Conservation (phyloP, 768 basidiomycete genomes). For the Mycena olivaceomarginata region DNA sequence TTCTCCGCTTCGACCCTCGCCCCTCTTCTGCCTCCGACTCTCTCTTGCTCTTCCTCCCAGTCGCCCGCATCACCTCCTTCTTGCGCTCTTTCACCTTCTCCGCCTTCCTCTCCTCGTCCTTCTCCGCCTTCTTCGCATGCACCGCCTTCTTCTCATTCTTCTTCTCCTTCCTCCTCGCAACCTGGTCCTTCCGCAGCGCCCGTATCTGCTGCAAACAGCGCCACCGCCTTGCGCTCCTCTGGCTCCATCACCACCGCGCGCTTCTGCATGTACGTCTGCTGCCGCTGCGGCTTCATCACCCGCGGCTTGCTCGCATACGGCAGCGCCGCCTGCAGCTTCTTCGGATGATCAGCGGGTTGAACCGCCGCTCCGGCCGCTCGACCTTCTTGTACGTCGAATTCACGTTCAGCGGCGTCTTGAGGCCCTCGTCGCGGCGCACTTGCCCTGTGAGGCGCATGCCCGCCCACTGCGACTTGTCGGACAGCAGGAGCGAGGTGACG, state of each 20-base stretch:
- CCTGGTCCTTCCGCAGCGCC: constrained; percentile 93
- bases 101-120: constrained; percentile 74
- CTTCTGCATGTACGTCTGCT: constrained; percentile 93
- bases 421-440: constrained; percentile 88
- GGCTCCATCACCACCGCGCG: constrained; percentile 97
- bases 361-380: constrained; percentile 86
- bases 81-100: constrained; percentile 87
- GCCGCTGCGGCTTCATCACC: constrained; percentile 82
- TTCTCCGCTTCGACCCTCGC: constrained; percentile 71
- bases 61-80: constrained; percentile 84
- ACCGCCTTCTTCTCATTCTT: constrained; percentile 86
- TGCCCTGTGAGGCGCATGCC: constrained; percentile 98
- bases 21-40: constrained; percentile 79
- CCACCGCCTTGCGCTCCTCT: constrained; percentile 95
- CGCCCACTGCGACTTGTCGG: constrained; percentile 88
- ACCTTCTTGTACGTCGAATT: constrained; percentile 94
- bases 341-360: constrained; percentile 93
- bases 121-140: constrained; percentile 83
- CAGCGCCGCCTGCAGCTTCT: constrained; percentile 91
- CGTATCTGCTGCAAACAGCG: constrained; percentile 96
- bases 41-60: constrained; percentile 84
- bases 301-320: constrained; percentile 97
- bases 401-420: constrained; percentile 87
- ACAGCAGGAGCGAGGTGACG: constrained; percentile 91
- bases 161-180: constrained; percentile 86